Evolutionary conservation across 371 early-diverging fungal genomes (phyloP), one percentile per base, ranked within the genome.

Genomic region (Apophysomyces elegans): DNA sequence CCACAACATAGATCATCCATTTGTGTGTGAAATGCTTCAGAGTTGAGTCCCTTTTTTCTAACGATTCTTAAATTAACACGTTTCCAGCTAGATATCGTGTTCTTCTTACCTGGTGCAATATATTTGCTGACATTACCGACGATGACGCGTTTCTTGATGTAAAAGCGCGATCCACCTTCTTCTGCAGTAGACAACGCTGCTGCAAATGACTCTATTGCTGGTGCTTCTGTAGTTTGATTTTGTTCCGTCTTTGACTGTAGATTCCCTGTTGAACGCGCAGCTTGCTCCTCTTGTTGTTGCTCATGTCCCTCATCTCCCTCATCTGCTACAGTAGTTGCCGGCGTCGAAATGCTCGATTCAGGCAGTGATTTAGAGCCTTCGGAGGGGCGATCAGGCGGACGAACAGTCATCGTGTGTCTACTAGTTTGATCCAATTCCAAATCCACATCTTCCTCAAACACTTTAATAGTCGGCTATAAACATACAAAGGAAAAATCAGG

Each of bases 1-100:
- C 90, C 46, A 79, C 84, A 47, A 96, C 86, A 73, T 93, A 96
- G 12, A 95, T 84, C 86, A 93, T 96, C 98, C 98, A 97, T 74
- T 90, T 90, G 80, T 92, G 94, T 14, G 90, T 86, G 68, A 81
- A 87, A 57, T 90, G 80, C 37, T 83, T 86, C 37, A 86, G 61
- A 1, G 81, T 85, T 3, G 81, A 73, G 36, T 90, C 87, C 21
- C 93, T 84, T 58, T 89, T 80, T 56, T 90, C 89, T 69, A 63
- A 50, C 26, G 6, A 8, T 37, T 7, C 8, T 14, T 11, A 12
- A 26, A 37, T 58, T 16, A 57, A 21, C 13, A 12, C 26, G 44
- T 9, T 32, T 35, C 47, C 26, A 13, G 4, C 32, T 5, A 26
- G 32, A 2, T 26, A 3, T 26, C 32, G 32, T 26, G 16, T 7